Conservation (phyloP, 495 filamentous ascomycete genomes). For the Xylaria grammica region DNA sequence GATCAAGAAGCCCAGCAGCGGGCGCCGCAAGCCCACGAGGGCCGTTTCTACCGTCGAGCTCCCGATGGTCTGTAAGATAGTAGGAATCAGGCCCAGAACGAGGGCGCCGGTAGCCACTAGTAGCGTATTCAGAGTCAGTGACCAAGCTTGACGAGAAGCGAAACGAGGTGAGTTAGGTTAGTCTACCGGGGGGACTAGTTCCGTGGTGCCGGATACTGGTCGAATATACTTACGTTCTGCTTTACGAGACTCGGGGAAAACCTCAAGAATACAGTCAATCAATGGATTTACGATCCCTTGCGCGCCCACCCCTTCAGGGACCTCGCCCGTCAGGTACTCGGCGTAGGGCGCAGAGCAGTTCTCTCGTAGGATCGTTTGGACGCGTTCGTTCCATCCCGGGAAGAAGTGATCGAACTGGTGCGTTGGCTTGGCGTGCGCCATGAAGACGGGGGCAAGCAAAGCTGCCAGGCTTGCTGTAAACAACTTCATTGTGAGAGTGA, state of each 20-base stretch:
- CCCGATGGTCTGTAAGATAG: slow-evolving; percentile 20
- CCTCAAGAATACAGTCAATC: slow-evolving; percentile 19
- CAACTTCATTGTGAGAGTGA: slow-evolving; percentile 12
- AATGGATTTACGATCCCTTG: slow-evolving; percentile 15
- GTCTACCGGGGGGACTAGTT: background rate
- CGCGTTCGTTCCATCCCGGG: slow-evolving; percentile 9
- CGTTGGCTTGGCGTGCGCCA: slow-evolving; percentile 7
- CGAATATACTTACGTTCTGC: slow-evolving; percentile 13
- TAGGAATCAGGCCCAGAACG: slow-evolving; percentile 24
- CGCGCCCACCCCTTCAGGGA: background rate
- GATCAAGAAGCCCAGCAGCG: slow-evolving; percentile 20
- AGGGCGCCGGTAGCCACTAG: slow-evolving; percentile 20
- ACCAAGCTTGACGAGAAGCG: background rate
- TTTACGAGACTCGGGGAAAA: slow-evolving; percentile 17
- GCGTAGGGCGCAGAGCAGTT: slow-evolving; percentile 17
- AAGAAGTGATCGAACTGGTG: slow-evolving; percentile 22
- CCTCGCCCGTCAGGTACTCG: slow-evolving; percentile 8
- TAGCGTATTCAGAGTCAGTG: background rate
- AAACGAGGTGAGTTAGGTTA: background rate
- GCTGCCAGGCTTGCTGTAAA: slow-evolving; percentile 14
- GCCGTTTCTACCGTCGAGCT: slow-evolving; percentile 23
- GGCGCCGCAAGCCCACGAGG: slow-evolving; percentile 22
- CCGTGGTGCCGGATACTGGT: background rate
- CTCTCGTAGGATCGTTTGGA: slow-evolving; percentile 10
- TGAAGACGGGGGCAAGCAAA: background rate